Evolutionary conservation across 83 land plant species (phyloP), one percentile per base, ranked within the genome.

Genomic region (Larix sibirica): DNA sequence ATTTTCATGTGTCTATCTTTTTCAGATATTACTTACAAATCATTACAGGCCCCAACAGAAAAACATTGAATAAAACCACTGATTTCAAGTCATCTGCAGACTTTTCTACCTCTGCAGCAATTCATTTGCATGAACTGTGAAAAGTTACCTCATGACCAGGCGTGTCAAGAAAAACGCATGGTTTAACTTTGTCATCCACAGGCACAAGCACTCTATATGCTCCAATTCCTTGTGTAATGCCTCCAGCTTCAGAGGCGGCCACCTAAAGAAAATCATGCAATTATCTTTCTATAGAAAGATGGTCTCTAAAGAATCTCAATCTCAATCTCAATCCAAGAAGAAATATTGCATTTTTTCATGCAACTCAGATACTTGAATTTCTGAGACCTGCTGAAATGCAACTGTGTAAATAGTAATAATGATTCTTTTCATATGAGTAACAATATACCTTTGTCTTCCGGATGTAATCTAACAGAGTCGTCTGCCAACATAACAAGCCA

Each of bases 141-240:
- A 36, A 85, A 28, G 14, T 79, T 87, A 96, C 99, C 98, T 98
- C 92, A 90, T 98, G 99, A 8, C 99, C 99, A 38, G 99, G 99
- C 17, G 99, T 98, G 82, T 98, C 99, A 83, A 98, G 99, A 81
- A 98, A 96, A 85, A 98, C 99, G 85, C 99, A 98, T 31, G 98
- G 82, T 47, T 90, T 96, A 31, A 65, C 74, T 81, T 88, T 87
- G 44, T 92, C 99, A 83, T 92, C 97, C 23, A 96, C 86, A 31
- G 92, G 93, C 58, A 98, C 99, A 54, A 70, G 83, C 42, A 96
- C 96, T 83, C 88, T 90, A 81, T 98, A 98, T 38, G 99, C 99
- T 58, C 99, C 99, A 82, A 98, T 96, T 73, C 99, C 99, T 89
- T 98, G 99, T 20, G 99, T 98, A 42, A 98, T 98, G 38, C 99